phyloP scores from a whole-genome alignment of 768 basidiomycete genomes.

The Pulveroboletus ravenelii region DNA sequence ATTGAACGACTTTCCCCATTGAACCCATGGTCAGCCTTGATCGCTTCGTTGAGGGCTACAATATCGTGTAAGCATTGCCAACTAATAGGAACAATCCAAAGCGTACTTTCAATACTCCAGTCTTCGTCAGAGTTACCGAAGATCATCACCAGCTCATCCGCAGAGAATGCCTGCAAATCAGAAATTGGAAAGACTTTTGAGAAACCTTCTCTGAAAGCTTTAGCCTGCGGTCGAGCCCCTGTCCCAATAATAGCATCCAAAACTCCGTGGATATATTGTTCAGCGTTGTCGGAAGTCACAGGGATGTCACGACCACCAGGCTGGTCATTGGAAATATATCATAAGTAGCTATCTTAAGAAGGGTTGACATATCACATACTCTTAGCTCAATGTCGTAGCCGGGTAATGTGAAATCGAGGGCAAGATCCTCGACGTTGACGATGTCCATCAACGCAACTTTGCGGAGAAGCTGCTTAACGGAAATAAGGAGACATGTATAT shows the following conservation, averaged over 20 bases:
- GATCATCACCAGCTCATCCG: slow-evolving; percentile 92
- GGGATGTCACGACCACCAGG: slow-evolving; percentile 71
- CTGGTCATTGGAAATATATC: slow-evolving; percentile 33
- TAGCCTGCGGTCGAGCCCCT: slow-evolving; percentile 73
- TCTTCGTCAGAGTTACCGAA: slow-evolving; percentile 98
- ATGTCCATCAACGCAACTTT: slow-evolving; percentile 57
- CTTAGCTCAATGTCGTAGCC: slow-evolving; percentile 92
- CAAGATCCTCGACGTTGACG: slow-evolving; percentile 77
- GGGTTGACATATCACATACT: slow-evolving; percentile 39
- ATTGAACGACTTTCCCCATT: slow-evolving; percentile 92
- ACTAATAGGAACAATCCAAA: not conserved
- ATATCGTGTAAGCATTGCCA: not conserved
- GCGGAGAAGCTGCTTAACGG: slow-evolving; percentile 40
- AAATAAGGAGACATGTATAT: not conserved
- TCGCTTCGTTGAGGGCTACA: slow-evolving; percentile 76
- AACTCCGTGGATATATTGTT: slow-evolving; percentile 85
- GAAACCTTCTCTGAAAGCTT: slow-evolving; percentile 92
- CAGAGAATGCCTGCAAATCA: slow-evolving; percentile 88
- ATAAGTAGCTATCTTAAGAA: not conserved
- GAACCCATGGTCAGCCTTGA: slow-evolving; percentile 99
- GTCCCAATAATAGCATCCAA: slow-evolving; percentile 84
- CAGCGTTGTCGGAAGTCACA: slow-evolving; percentile 84
- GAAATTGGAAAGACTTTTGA: slow-evolving; percentile 93
- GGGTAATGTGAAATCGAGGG: slow-evolving; percentile 94
- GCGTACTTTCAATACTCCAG: slow-evolving; percentile 88